These are phyloP conservation scores for Seiridium unicorne DNA, from an alignment of 2,329 filamentous ascomycete species.

Conservation along the genomic window DNA sequence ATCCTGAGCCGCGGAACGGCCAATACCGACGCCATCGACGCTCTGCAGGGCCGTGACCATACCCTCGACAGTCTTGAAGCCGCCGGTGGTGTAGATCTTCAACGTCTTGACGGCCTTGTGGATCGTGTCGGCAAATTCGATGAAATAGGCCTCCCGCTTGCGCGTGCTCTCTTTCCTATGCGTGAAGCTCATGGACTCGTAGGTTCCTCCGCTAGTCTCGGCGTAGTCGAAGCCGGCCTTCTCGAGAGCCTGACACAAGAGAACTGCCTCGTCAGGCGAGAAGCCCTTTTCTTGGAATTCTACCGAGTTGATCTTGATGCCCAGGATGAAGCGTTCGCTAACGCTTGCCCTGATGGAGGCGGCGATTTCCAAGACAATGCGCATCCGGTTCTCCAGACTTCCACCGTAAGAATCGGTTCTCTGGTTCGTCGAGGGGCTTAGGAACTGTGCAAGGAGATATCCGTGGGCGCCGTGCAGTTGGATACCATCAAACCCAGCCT, in stretches of 20 bases:
- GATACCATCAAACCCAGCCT: conserved; percentile 58
- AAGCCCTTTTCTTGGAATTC: conserved; percentile 54
- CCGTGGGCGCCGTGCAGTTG: conserved; percentile 54
- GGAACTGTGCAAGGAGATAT: conserved; percentile 53
- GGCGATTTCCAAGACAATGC: conserved; percentile 44
- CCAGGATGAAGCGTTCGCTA: conserved; percentile 39
- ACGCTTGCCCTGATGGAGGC: conserved; percentile 31
- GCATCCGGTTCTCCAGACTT: conserved; percentile 42
- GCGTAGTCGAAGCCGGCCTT: conserved; percentile 53
- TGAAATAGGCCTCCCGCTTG: conserved; percentile 55
- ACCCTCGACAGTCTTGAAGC: conserved; percentile 48
- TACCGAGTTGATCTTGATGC: conserved; percentile 59
- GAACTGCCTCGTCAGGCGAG: conserved; percentile 45
- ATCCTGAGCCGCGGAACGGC: conserved; percentile 51
- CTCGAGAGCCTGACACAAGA: conserved; percentile 48
- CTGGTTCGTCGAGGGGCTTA: conserved; percentile 45
- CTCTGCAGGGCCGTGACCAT: conserved; percentile 52
- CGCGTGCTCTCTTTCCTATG: conserved; percentile 53
- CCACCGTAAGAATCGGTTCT: conserved; percentile 52
- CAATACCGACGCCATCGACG: conserved; percentile 57
- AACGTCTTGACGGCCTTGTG: conserved; percentile 44
- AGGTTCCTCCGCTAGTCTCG: conserved; percentile 58
- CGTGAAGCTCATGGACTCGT: conserved; percentile 49
- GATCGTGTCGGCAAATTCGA: conserved; percentile 54
- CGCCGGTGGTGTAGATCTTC: conserved; percentile 52